Evolutionary conservation across 169 alveolate genomes (phyloP).

Genomic region (Plasmodium gallinaceum): DNA sequence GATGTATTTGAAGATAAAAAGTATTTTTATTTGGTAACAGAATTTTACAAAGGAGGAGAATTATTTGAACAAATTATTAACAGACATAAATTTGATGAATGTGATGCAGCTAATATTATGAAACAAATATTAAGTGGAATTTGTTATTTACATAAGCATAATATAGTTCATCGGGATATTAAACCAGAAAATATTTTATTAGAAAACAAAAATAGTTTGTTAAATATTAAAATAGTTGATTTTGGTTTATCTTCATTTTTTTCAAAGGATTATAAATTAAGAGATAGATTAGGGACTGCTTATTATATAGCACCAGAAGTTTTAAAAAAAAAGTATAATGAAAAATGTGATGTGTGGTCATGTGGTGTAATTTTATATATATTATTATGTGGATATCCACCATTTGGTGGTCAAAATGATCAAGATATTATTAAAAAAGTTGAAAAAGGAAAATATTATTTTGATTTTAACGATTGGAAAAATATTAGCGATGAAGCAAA

Average conservation of each 20-base stretch:
- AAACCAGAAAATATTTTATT: slow-evolving; percentile 89
- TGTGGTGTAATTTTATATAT: slow-evolving; percentile 92
- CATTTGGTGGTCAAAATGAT: slow-evolving; percentile 94
- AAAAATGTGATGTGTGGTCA: slow-evolving; percentile 94
- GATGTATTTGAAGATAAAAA: slow-evolving; percentile 93
- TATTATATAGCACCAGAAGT: slow-evolving; percentile 93
- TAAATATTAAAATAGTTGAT: slow-evolving; percentile 88
- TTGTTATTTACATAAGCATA: slow-evolving; percentile 93
- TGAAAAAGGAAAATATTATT: slow-evolving; percentile 89
- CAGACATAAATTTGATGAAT: slow-evolving; percentile 91
- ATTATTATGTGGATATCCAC: slow-evolving; percentile 91
- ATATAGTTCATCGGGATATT: slow-evolving; percentile 92
- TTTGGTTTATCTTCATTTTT: slow-evolving; percentile 91
- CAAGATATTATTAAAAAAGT: slow-evolving; percentile 92
- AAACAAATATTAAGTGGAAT: slow-evolving; percentile 93
- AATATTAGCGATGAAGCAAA: slow-evolving; percentile 93
- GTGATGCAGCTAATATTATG: slow-evolving; percentile 93
- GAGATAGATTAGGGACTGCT: slow-evolving; percentile 91
- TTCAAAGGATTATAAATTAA: slow-evolving; percentile 81
- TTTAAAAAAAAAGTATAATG: slow-evolving; percentile 88
- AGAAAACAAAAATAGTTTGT: slow-evolving; percentile 43
- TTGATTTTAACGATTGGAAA: slow-evolving; percentile 85
- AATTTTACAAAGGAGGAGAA: slow-evolving; percentile 94
- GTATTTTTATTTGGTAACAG: slow-evolving; percentile 92
- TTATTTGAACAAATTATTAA: slow-evolving; percentile 92